phyloP scores from a whole-genome alignment of 495 filamentous ascomycete genomes.

The Clohesyomyces aquaticus region DNA sequence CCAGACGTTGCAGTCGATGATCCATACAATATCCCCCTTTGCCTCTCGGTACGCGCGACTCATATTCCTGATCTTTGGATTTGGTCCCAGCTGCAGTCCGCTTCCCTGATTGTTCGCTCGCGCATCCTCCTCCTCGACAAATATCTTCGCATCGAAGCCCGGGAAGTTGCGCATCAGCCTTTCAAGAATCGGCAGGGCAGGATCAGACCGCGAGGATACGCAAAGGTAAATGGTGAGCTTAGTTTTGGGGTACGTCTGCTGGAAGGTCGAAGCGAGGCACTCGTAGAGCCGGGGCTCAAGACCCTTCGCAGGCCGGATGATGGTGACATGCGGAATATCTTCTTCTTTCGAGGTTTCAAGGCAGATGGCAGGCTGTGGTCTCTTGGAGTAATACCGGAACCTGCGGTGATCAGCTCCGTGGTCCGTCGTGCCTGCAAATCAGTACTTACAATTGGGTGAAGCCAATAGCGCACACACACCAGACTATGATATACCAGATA shows the following conservation, averaged over 20 bases:
- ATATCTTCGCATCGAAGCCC: slow-evolving; percentile 69
- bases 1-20: slow-evolving; percentile 97
- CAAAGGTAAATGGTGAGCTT: slow-evolving; percentile 85
- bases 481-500: slow-evolving; percentile 62
- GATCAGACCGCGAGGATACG: slow-evolving; percentile 74
- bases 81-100: slow-evolving; percentile 69
- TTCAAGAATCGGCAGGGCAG: slow-evolving; percentile 74
- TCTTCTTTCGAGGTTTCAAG: slow-evolving; percentile 22
- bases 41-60: slow-evolving; percentile 94
- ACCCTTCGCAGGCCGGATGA: slow-evolving; percentile 92
- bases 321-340: slow-evolving; percentile 73
- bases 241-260: slow-evolving; percentile 74
- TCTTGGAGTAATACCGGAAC: slow-evolving; percentile 33
- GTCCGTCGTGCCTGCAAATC: slow-evolving; percentile 16
- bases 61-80: slow-evolving; percentile 98
- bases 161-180: slow-evolving; percentile 73
- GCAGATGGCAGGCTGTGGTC: slow-evolving; percentile 26
- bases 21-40: slow-evolving; percentile 89
- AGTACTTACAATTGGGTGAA: slow-evolving; percentile 62
- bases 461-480: slow-evolving; percentile 61
- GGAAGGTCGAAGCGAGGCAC: slow-evolving; percentile 89
- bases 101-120: slow-evolving; percentile 55
- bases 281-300: slow-evolving; percentile 88
- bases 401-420: slow-evolving; percentile 30
- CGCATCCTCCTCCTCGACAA: slow-evolving; percentile 89